Evolutionary conservation across 208 protist genomes (phyloP).

Genomic region (Balamuthia mandrillaris): DNA sequence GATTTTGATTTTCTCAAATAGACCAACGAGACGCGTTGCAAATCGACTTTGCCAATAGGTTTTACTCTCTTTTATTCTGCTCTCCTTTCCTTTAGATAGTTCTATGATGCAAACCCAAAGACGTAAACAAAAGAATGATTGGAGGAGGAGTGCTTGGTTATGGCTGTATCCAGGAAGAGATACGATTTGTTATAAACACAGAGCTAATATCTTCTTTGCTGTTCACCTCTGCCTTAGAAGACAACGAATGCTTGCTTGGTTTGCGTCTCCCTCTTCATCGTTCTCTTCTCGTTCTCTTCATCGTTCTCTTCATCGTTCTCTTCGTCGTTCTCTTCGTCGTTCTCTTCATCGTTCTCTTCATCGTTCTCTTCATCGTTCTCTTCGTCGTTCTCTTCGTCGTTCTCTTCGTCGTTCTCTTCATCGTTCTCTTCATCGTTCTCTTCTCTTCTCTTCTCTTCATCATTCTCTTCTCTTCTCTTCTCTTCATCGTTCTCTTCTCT

Average conservation of each 20-base stretch:
- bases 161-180: constrained; percentile 41
- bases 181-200: constrained; percentile 35
- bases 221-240: background rate
- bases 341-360: too few relatives aligned
- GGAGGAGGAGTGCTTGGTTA: constrained; percentile 29
- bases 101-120: background rate
- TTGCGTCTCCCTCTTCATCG: background rate
- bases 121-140: background rate
- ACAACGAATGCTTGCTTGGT: constrained; percentile 23
- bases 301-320: too few relatives aligned
- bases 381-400: too few relatives aligned
- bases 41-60: constrained; percentile 40
- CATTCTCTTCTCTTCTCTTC: too few relatives aligned
- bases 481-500: too few relatives aligned
- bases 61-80: background rate
- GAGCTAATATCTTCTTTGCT: constrained; percentile 24
- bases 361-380: too few relatives aligned
- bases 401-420: too few relatives aligned
- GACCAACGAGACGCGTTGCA: constrained; percentile 22
- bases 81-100: background rate
- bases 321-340: too few relatives aligned
- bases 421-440: too few relatives aligned
- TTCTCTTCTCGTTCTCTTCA: too few relatives aligned
- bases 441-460: too few relatives aligned
- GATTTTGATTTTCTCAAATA: too few relatives aligned